These are phyloP conservation scores for Selenicereus undatus DNA, from an alignment of 148 eudicot genomes.

Conservation along the genomic window DNA sequence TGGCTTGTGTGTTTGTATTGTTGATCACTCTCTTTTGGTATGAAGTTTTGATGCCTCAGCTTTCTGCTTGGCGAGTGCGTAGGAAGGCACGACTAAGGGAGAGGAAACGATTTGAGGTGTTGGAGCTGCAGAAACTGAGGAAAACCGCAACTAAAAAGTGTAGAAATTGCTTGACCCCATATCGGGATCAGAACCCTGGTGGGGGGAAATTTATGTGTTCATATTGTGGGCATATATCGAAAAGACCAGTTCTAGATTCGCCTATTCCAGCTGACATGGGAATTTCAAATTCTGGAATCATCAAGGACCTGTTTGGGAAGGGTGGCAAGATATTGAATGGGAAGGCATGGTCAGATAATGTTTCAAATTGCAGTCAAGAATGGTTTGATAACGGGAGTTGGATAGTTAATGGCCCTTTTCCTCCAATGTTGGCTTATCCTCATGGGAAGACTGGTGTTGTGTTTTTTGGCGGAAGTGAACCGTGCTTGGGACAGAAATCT, in stretches of 20 bases:
- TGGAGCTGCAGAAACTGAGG: slow-evolving; percentile 81
- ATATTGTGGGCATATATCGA: slow-evolving; percentile 92
- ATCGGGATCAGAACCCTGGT: slow-evolving; percentile 88
- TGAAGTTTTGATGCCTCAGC: slow-evolving; percentile 86
- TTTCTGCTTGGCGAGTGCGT: slow-evolving; percentile 79
- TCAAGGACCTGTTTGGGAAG: slow-evolving; percentile 83
- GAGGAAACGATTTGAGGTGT: slow-evolving; percentile 80
- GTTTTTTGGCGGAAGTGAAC: not conserved
- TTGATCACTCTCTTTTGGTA: slow-evolving; percentile 88
- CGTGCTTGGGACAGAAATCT: slow-evolving; percentile 60
- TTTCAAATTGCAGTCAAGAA: slow-evolving; percentile 64
- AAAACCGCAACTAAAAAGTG: slow-evolving; percentile 92
- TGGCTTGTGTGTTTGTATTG: slow-evolving; percentile 87
- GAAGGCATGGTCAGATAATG: slow-evolving; percentile 65
- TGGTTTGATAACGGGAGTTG: slow-evolving; percentile 82
- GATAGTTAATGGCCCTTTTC: slow-evolving; percentile 52
- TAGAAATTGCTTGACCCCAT: slow-evolving; percentile 86
- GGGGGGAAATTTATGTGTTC: slow-evolving; percentile 95
- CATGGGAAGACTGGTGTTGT: not conserved
- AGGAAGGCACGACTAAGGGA: slow-evolving; percentile 84
- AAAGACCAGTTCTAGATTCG: slow-evolving; percentile 87
- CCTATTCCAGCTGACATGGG: slow-evolving; percentile 70
- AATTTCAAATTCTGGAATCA: slow-evolving; percentile 56
- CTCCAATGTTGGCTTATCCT: slow-evolving; percentile 14
- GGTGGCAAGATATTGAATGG: slow-evolving; percentile 81